A percentile compares a stretch with the other conserved stretches of the same genome.
Conservation (phyloP, 208 protist genomes). For the Acanthamoeba lenticulata region DNA sequence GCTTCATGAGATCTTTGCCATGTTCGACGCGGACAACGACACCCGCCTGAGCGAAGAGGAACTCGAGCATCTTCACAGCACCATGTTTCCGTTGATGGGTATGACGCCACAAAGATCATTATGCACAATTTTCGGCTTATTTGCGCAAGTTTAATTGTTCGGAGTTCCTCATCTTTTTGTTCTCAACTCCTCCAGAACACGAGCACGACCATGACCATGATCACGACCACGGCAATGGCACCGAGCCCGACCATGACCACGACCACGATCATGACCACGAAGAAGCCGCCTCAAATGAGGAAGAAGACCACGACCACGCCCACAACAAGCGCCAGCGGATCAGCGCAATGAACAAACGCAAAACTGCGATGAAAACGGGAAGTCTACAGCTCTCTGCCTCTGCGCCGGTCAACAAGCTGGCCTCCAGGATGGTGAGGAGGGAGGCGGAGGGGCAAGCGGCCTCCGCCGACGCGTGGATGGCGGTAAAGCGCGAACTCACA, state of each 20-base stretch:
- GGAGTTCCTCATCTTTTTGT: too few species aligned
- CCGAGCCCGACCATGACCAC: not conserved
- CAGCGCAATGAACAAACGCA: not conserved
- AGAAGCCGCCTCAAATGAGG: not conserved
- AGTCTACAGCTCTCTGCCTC: too few species aligned
- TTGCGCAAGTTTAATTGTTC: too few species aligned
- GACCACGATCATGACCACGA: not conserved
- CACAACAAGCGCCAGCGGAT: not conserved
- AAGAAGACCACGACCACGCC: conserved; percentile 39
- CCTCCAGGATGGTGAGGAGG: not conserved
- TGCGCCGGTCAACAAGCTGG: too few species aligned
- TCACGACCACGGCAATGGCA: not conserved
- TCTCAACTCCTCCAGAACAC: too few species aligned
- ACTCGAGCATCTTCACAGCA: not conserved
- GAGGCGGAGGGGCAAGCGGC: not conserved
- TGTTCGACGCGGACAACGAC: not conserved
- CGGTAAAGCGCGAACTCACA: not conserved
- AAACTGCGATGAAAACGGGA: not conserved
- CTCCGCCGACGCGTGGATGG: too few species aligned
- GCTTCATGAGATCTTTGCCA: not conserved
- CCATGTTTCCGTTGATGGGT: not conserved
- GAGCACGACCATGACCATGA: not conserved
- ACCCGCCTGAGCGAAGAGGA: not conserved
- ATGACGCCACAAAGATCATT: too few species aligned
- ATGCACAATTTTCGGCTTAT: too few species aligned